A percentile compares a stretch with the other conserved stretches of the same genome.
These are phyloP conservation scores for Tothia fuscella DNA, from an alignment of 2,329 filamentous ascomycete genomes.

Conservation along the genomic window DNA sequence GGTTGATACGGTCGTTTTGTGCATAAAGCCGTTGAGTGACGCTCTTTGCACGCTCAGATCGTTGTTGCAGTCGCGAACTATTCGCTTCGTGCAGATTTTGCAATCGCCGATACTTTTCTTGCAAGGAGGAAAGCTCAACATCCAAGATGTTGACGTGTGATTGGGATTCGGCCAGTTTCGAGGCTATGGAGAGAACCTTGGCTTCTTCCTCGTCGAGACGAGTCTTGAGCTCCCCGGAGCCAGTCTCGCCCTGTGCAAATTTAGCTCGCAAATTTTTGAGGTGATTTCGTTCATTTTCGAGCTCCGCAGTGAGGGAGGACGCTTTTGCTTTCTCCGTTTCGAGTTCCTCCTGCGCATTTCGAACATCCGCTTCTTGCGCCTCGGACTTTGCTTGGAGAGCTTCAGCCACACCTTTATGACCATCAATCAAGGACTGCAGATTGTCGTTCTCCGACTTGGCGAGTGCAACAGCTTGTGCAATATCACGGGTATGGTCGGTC, in stretches of 20 bases:
- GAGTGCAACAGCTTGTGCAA: slow-evolving; percentile 34
- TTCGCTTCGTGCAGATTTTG: slow-evolving; percentile 38
- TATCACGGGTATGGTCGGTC: slow-evolving; percentile 31
- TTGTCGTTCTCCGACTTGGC: slow-evolving; percentile 35
- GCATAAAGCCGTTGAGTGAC: slow-evolving; percentile 71
- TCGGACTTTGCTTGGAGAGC: slow-evolving; percentile 24
- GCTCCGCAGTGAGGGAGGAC: slow-evolving; percentile 35
- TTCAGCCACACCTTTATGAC: slow-evolving; percentile 23
- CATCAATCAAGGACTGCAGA: slow-evolving; percentile 26
- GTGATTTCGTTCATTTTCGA: slow-evolving; percentile 57
- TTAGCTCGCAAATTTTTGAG: slow-evolving; percentile 56
- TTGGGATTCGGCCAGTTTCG: slow-evolving; percentile 62
- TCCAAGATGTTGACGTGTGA: slow-evolving; percentile 66
- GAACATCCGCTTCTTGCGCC: slow-evolving; percentile 26
- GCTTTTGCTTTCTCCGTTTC: slow-evolving; percentile 36
- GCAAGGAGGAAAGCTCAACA: slow-evolving; percentile 58
- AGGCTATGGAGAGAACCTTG: slow-evolving; percentile 53
- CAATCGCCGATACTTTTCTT: slow-evolving; percentile 48
- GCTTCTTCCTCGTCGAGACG: slow-evolving; percentile 64
- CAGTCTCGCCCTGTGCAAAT: slow-evolving; percentile 72
- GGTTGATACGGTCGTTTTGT: slow-evolving; percentile 72
- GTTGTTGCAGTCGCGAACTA: slow-evolving; percentile 50
- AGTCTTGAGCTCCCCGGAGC: slow-evolving; percentile 65
- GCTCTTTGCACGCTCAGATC: slow-evolving; percentile 65
- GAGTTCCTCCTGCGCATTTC: slow-evolving; percentile 30